phyloP scores from a whole-genome alignment of 495 filamentous ascomycete genomes.

The Xylaria venustula region DNA sequence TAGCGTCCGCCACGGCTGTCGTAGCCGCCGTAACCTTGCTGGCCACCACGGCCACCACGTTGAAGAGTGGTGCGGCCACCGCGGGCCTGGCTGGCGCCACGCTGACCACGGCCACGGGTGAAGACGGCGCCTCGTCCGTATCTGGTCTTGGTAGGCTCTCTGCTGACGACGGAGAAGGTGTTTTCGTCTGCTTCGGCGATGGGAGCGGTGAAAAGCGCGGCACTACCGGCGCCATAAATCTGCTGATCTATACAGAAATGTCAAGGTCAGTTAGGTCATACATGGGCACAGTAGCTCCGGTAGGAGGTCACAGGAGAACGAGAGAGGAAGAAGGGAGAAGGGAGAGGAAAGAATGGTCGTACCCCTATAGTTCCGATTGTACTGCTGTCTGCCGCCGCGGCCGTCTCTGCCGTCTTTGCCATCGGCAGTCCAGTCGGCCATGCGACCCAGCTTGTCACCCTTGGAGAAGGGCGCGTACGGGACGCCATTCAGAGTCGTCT shows the following conservation, averaged over 20 bases:
- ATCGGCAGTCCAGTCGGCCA: conserved; percentile 98
- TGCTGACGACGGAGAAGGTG: conserved; percentile 95
- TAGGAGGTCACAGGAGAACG: too few species aligned
- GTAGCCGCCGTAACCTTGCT: conserved; percentile 51
- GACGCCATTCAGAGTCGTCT: conserved; percentile 88
- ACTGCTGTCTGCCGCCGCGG: conserved; percentile 77
- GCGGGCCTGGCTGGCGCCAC: conserved; percentile 66
- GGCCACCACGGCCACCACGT: conserved; percentile 44
- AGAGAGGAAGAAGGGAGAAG: too few species aligned
- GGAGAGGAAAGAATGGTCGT: conserved; percentile 20
- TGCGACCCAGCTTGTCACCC: conserved; percentile 95
- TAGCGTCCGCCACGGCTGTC: conserved; percentile 63
- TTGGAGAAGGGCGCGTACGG: conserved; percentile 98
- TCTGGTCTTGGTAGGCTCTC: conserved; percentile 76
- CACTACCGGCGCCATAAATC: conserved; percentile 88
- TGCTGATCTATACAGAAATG: conserved; percentile 71
- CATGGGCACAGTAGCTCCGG: too few species aligned
- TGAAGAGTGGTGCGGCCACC: conserved; percentile 60
- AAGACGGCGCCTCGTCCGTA: conserved; percentile 91
- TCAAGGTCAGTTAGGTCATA: conserved; percentile 11
- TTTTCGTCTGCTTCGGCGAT: conserved; percentile 86
- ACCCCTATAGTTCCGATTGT: conserved; percentile 93
- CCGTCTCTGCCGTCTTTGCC: conserved; percentile 78
- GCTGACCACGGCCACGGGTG: conserved; percentile 76
- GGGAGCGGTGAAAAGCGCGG: conserved; percentile 83